Conservation (phyloP, 768 basidiomycete genomes). For the Termitomyces sp. region DNA sequence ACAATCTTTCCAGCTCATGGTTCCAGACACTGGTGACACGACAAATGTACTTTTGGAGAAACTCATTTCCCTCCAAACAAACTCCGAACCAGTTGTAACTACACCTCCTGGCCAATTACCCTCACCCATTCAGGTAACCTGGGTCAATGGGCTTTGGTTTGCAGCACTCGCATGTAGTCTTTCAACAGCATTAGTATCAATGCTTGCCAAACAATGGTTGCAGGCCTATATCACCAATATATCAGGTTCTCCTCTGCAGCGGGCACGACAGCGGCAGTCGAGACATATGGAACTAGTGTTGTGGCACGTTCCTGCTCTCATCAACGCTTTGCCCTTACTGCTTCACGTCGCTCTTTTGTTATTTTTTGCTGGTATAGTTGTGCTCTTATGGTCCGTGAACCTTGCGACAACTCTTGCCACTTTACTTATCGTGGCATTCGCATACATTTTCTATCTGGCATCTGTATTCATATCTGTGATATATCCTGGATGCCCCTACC, state of each 20-base stretch:
- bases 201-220: slow-evolving; percentile 45
- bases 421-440: slow-evolving; percentile 29
- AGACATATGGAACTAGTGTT: slow-evolving; percentile 29
- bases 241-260: slow-evolving; percentile 33
- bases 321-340: slow-evolving; percentile 35
- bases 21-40: slow-evolving; percentile 27
- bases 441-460: slow-evolving; percentile 32
- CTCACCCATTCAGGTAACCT: slow-evolving; percentile 23
- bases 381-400: no score
- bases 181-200: slow-evolving; percentile 38
- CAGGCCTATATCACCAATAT: slow-evolving; percentile 28
- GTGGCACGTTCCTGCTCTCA: slow-evolving; percentile 36
- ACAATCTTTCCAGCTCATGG: slow-evolving; percentile 35
- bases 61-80: slow-evolving; percentile 24
- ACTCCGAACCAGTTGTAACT: slow-evolving; percentile 9
- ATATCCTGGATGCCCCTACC: slow-evolving; percentile 37
- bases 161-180: slow-evolving; percentile 38
- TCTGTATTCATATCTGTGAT: slow-evolving; percentile 36
- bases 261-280: slow-evolving; percentile 33
- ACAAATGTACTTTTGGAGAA: slow-evolving; percentile 31
- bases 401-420: no score
- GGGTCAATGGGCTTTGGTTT: slow-evolving; percentile 47
- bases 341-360: slow-evolving; percentile 37
- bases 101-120: slow-evolving; percentile 4
- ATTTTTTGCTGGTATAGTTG: slow-evolving; percentile 42